Evolutionary conservation across 2,329 filamentous ascomycete genomes (phyloP).

Genomic region (Alternaria ethzedia): DNA sequence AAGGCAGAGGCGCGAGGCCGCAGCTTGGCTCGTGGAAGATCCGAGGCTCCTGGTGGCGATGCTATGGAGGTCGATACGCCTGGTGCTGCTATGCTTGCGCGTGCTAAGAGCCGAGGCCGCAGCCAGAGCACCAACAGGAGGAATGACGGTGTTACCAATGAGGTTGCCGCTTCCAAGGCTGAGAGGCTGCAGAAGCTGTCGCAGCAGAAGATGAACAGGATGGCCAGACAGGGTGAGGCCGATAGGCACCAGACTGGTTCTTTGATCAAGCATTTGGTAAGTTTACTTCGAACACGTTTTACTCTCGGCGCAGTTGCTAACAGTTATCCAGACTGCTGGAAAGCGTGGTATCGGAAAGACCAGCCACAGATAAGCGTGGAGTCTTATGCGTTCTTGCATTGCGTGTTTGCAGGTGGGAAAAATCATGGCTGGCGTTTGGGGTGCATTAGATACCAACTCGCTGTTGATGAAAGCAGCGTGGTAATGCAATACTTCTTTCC

Average conservation of each 20-base stretch:
- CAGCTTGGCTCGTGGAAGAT: constrained; percentile 67
- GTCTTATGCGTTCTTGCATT: constrained; percentile 18
- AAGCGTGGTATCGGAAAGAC: constrained; percentile 96
- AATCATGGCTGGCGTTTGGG: constrained; percentile 40
- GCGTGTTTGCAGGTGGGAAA: constrained; percentile 23
- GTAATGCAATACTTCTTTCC: constrained; percentile 24
- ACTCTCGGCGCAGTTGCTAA: constrained; percentile 15
- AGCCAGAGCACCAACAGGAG: constrained; percentile 72
- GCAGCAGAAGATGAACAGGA: constrained; percentile 98
- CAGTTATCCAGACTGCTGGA: constrained; percentile 70
- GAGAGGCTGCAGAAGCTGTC: constrained; percentile 86
- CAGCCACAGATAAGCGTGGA: constrained; percentile 54
- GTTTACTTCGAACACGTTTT: constrained; percentile 44
- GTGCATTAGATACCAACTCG: constrained; percentile 41
- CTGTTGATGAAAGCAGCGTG: constrained; percentile 22
- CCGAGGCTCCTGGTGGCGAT: constrained; percentile 61
- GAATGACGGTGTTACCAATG: constrained; percentile 77
- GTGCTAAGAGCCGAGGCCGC: constrained; percentile 75
- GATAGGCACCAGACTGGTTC: constrained; percentile 86
- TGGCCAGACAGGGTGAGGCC: constrained; percentile 95
- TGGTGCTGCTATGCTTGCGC: constrained; percentile 43
- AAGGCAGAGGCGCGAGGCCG: constrained; percentile 73
- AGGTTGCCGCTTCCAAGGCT: constrained; percentile 73
- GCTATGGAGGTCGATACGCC: constrained; percentile 71
- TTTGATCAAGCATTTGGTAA: constrained; percentile 88